A percentile compares a stretch with the other conserved stretches of the same genome.
These are phyloP conservation scores for Hypoxylon cercidicola DNA, from an alignment of 495 filamentous ascomycete genomes.

Conservation along the genomic window DNA sequence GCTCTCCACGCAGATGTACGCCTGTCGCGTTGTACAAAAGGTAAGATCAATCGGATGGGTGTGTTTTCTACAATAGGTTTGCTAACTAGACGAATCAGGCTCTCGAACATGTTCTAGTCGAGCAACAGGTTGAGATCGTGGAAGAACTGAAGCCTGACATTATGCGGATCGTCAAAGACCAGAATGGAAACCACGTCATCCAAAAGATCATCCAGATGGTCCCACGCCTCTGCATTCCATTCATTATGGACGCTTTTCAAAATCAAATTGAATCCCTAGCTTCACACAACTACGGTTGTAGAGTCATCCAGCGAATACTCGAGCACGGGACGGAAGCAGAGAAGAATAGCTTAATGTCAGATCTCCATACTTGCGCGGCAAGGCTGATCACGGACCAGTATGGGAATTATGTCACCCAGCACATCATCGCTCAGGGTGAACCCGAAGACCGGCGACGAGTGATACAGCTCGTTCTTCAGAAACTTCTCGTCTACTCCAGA, in stretches of 20 bases:
- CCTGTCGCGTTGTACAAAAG: conserved; percentile 96
- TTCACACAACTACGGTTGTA: conserved; percentile 86
- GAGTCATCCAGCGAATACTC: conserved; percentile 92
- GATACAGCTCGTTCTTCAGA: conserved; percentile 75
- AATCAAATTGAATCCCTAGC: conserved; percentile 82
- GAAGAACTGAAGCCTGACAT: conserved; percentile 85
- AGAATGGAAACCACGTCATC: conserved; percentile 97
- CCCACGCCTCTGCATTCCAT: conserved; percentile 81
- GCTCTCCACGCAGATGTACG: conserved; percentile 91
- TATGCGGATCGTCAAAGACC: conserved; percentile 82
- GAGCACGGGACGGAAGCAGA: conserved; percentile 83
- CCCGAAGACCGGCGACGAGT: conserved; percentile 78
- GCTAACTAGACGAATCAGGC: conserved; percentile 64
- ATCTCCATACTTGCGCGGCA: conserved; percentile 78
- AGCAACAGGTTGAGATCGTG: conserved; percentile 87
- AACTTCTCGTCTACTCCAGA: conserved; percentile 81
- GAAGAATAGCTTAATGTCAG: conserved; percentile 74
- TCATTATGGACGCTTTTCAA: conserved; percentile 87
- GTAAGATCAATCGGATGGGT: conserved; percentile 49
- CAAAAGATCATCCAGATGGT: conserved; percentile 94
- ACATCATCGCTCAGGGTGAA: conserved; percentile 86
- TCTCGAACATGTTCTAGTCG: conserved; percentile 87
- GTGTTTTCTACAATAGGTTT: neutral
- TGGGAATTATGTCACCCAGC: conserved; percentile 97
- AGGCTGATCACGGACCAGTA: conserved; percentile 87